A percentile compares a stretch with the other conserved stretches of the same genome.
These are phyloP conservation scores for Cetradonia linearis DNA, from an alignment of 495 filamentous ascomycete genomes.

Conservation along the genomic window DNA sequence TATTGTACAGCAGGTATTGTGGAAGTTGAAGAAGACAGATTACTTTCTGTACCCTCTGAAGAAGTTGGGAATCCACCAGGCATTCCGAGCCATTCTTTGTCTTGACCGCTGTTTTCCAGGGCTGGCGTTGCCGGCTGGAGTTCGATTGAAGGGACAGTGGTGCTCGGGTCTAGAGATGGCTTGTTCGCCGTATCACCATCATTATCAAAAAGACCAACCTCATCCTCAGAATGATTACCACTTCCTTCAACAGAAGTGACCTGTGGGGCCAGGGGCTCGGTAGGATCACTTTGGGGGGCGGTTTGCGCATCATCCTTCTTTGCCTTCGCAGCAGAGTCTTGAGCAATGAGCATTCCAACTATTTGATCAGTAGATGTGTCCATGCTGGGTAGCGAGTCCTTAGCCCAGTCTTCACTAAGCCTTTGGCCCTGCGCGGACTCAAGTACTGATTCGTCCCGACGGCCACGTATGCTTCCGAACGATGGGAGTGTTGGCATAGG, in stretches of 20 bases:
- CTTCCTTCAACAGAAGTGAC: constrained; percentile 56
- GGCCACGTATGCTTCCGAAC: constrained; percentile 66
- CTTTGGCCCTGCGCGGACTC: constrained; percentile 14
- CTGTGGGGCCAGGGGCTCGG: constrained; percentile 54
- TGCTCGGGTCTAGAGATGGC: constrained; percentile 1
- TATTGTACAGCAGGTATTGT: constrained; percentile 7
- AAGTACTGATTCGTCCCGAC: constrained; percentile 27
- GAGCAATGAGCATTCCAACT: constrained; percentile 48
- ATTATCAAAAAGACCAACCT: constrained; percentile 10
- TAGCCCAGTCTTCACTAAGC: constrained; percentile 1
- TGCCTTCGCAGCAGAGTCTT: constrained; percentile 38
- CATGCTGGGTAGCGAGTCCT: constrained; percentile 10
- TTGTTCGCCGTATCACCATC: background rate
- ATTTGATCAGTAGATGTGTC: constrained; percentile 42
- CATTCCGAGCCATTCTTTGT: constrained; percentile 30
- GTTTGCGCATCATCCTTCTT: constrained; percentile 30
- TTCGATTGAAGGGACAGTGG: constrained; percentile 37
- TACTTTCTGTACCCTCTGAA: constrained; percentile 5
- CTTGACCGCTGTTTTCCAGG: constrained; percentile 27
- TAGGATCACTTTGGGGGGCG: constrained; percentile 25
- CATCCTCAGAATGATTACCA: constrained; percentile 40
- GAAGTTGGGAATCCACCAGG: constrained; percentile 28
- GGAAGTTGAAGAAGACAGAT: background rate
- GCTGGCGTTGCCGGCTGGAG: constrained; percentile 39
- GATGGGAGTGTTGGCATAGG: constrained; percentile 69